phyloP scores from a whole-genome alignment of 2,329 filamentous ascomycete genomes.

The Penicillium italicum region DNA sequence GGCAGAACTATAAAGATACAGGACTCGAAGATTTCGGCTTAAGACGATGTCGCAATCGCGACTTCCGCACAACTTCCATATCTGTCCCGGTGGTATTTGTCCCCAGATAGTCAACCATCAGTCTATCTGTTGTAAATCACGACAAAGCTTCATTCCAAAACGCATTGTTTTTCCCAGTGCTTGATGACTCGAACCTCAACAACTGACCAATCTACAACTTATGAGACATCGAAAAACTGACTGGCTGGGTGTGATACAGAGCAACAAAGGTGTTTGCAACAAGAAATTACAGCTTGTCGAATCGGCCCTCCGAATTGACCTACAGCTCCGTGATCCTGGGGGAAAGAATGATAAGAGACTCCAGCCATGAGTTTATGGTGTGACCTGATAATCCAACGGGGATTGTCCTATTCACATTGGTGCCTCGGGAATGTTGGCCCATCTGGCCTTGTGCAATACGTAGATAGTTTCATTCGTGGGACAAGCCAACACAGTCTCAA shows the following conservation, averaged over 20 bases:
- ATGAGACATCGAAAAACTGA: background rate
- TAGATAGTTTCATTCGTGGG: slow-evolving; percentile 36
- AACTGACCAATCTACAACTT: background rate
- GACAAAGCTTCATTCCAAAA: background rate
- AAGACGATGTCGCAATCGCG: background rate
- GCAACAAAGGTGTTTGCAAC: background rate
- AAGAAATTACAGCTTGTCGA: background rate
- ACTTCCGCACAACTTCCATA: slow-evolving; percentile 1
- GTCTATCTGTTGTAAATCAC: slow-evolving; percentile 18
- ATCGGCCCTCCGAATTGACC: background rate
- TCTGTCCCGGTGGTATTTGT: slow-evolving; percentile 5
- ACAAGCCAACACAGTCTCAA: slow-evolving; percentile 9
- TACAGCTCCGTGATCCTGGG: background rate
- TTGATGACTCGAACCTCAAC: background rate
- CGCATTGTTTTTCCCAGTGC: background rate
- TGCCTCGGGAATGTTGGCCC: slow-evolving; percentile 10
- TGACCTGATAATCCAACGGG: slow-evolving; percentile 1
- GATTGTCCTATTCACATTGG: slow-evolving; percentile 7
- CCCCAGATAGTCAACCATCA: slow-evolving; percentile 4
- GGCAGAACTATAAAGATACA: background rate
- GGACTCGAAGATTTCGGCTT: background rate
- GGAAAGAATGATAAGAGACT: background rate
- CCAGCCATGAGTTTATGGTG: slow-evolving; percentile 4
- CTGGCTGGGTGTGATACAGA: background rate
- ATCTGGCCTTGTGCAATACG: slow-evolving; percentile 29